phyloP scores from a whole-genome alignment of 768 basidiomycete genomes.

The Omphalotus guepiniiformis region DNA sequence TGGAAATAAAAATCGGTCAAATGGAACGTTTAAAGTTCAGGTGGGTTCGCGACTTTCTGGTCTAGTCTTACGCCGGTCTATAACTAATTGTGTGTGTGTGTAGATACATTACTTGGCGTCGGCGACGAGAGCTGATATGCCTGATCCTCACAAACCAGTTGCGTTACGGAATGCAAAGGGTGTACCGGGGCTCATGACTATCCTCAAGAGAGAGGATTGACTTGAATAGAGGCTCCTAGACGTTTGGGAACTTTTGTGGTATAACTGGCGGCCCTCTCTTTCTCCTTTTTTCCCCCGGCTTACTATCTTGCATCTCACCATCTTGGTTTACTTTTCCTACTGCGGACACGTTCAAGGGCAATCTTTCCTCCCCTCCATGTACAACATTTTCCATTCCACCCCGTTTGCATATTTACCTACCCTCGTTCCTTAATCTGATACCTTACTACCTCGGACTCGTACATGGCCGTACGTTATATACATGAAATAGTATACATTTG shows the following conservation, averaged over 20 bases:
- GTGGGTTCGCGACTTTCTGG: no score
- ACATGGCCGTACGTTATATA: no score
- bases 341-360: no score
- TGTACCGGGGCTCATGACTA: slow-evolving; percentile 4
- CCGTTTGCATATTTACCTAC: background rate
- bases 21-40: slow-evolving; percentile 2
- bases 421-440: no score
- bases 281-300: background rate
- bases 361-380: no score
- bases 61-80: no score
- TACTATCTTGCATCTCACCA: no score
- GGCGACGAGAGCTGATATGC: background rate
- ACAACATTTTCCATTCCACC: background rate
- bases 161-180: background rate
- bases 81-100: no score
- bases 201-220: slow-evolving; percentile 3
- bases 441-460: no score
- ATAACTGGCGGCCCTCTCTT: no score
- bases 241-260: background rate
- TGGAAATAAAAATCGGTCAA: background rate
- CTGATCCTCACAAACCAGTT: background rate
- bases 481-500: no score
- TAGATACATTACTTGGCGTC: slow-evolving; percentile 3
- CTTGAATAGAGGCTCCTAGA: background rate
- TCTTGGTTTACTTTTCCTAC: no score